Percentiles rank a stretch among this genome's conserved stretches.
These are phyloP conservation scores for Parasitella parasitica DNA, from an alignment of 371 early-diverging fungal species.

Conservation along the genomic window DNA sequence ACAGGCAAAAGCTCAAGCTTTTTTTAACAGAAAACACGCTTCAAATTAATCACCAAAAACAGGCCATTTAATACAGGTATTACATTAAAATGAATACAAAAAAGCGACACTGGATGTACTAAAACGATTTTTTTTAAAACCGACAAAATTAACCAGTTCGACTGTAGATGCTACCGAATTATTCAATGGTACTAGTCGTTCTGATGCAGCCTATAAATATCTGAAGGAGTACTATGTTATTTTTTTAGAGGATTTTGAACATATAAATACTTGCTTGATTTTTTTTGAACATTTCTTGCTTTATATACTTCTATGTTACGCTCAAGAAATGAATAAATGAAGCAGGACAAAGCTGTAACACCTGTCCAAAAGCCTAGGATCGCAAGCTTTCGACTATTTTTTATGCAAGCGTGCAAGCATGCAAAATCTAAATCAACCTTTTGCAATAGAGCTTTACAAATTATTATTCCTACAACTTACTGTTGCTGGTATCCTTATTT, in stretches of 20 bases:
- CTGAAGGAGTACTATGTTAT: constrained; percentile 38
- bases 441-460: not conserved
- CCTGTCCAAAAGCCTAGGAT: constrained; percentile 32
- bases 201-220: constrained; percentile 63
- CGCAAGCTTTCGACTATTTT: constrained; percentile 32
- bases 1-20: too few relatives aligned
- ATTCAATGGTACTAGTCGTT: constrained; percentile 90
- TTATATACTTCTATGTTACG: not conserved
- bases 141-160: too few relatives aligned
- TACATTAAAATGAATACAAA: too few relatives aligned
- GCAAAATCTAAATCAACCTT: not conserved
- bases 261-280: not conserved
- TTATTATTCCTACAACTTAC: constrained; percentile 15
- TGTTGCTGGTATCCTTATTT: constrained; percentile 30
- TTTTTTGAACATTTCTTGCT: not conserved
- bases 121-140: too few relatives aligned
- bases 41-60: too few relatives aligned
- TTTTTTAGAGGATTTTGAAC: constrained; percentile 17
- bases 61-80: too few relatives aligned
- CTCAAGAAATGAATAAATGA: not conserved
- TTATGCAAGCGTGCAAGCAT: not conserved
- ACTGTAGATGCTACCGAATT: constrained; percentile 83
- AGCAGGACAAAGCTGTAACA: constrained; percentile 2
- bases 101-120: too few relatives aligned
- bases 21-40: too few relatives aligned